These are phyloP conservation scores for Leishmania lainsoni DNA, from an alignment of 208 protist genomes.

Conservation along the genomic window DNA sequence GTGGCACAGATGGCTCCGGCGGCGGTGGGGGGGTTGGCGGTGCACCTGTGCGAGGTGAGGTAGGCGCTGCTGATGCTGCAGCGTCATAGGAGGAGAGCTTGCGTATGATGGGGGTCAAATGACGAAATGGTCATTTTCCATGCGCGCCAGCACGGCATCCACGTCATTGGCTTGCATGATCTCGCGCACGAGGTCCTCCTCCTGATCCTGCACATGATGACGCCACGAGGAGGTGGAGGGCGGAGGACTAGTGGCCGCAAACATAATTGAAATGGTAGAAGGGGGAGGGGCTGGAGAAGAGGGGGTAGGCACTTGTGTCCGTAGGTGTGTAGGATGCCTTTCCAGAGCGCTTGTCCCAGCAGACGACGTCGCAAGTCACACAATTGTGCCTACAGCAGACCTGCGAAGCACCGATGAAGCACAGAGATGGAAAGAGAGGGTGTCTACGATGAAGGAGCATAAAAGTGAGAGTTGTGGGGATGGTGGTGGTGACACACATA, in stretches of 20 bases:
- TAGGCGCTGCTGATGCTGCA: neutral
- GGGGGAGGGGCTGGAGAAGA: neutral
- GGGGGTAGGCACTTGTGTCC: neutral
- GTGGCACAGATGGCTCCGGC: conserved; percentile 1
- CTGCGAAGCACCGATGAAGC: neutral
- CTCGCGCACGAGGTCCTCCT: conserved; percentile 79
- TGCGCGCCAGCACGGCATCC: conserved; percentile 64
- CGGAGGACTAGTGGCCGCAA: neutral
- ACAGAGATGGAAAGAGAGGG: neutral
- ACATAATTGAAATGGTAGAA: conserved; percentile 2
- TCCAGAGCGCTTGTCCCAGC: neutral
- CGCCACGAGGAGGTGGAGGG: conserved; percentile 24
- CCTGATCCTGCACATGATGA: conserved; percentile 35
- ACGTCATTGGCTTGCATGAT: conserved; percentile 70
- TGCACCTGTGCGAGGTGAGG: conserved; percentile 1
- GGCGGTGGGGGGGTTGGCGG: conserved; percentile 19
- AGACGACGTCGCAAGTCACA: neutral
- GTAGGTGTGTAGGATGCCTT: neutral
- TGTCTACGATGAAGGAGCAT: neutral
- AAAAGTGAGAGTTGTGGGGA: neutral
- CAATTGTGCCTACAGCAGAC: too few species aligned
- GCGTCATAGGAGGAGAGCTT: conserved; percentile 41
- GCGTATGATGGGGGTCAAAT: conserved; percentile 39
- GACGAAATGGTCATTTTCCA: conserved; percentile 62
- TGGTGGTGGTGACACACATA: neutral